Percentiles rank a stretch among this genome's conserved stretches.
Evolutionary conservation across 306 rosid genomes (phyloP).

Genomic region (Spatholobus suberectus): DNA sequence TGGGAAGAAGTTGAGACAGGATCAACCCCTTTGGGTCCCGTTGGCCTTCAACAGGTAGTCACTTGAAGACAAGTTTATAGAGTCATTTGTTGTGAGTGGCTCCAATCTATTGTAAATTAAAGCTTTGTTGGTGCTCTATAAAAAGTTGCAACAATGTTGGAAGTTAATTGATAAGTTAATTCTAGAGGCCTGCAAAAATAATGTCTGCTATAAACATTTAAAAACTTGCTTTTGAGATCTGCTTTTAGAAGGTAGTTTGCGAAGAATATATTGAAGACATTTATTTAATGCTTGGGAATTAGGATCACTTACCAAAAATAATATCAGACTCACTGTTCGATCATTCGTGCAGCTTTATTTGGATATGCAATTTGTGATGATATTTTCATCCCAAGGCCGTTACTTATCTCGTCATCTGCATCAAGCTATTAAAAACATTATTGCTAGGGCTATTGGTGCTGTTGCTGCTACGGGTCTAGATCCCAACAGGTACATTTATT

Average conservation of each 20-base stretch:
- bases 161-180: neutral
- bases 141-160: neutral
- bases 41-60: conserved; percentile 91
- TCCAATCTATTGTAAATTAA: neutral
- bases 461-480: conserved; percentile 83
- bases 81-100: neutral
- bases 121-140: conserved; percentile 21
- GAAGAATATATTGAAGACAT: neutral
- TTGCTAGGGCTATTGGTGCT: conserved; percentile 75
- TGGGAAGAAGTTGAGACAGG: conserved; percentile 88
- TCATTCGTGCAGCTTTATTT: conserved; percentile 71
- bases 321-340: neutral
- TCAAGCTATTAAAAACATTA: conserved; percentile 80
- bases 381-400: conserved; percentile 89
- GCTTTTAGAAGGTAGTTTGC: neutral
- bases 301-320: conserved; percentile 1
- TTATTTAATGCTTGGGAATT: neutral
- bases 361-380: conserved; percentile 95
- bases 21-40: conserved; percentile 72
- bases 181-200: neutral
- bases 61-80: conserved; percentile 2
- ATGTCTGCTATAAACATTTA: neutral
- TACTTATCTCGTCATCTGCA: conserved; percentile 82
- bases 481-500: conserved; percentile 72
- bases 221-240: neutral